phyloP scores from a whole-genome alignment of 129 eudicot species.

The Arctium lappa region DNA sequence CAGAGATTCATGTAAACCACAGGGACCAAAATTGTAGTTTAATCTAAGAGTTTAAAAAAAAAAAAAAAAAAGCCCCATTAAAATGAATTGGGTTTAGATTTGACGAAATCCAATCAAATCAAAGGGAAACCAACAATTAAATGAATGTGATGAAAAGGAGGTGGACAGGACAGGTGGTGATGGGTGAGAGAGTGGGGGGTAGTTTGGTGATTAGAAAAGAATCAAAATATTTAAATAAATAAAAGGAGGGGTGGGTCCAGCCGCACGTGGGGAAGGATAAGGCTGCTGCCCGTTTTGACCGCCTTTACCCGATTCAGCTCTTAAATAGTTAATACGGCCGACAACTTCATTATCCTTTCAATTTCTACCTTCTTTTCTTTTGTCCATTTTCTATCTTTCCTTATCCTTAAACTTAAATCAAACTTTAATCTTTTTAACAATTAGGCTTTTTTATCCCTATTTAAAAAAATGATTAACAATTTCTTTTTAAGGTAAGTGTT shows the following conservation, averaged over 20 bases:
- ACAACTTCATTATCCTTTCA: conserved; percentile 23
- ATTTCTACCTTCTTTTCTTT: conserved; percentile 2
- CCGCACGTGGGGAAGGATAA: conserved; percentile 41
- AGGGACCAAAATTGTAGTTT: background rate
- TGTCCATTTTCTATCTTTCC: background rate
- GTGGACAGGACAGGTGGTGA: conserved; percentile 7
- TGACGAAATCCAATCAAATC: background rate
- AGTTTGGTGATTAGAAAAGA: conserved; percentile 29
- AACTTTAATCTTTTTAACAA: too few species aligned
- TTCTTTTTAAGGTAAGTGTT: too few species aligned
- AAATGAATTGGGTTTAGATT: background rate
- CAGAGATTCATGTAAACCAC: background rate
- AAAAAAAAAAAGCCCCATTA: too few species aligned
- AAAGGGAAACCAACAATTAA: background rate
- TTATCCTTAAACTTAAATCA: too few species aligned
- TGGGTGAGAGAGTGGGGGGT: background rate
- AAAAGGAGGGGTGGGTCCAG: conserved; percentile 28
- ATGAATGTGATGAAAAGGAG: conserved; percentile 2
- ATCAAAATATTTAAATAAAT: conserved; percentile 3
- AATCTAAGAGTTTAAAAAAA: too few species aligned
- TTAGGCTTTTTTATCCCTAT: too few species aligned
- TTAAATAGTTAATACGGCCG: conserved; percentile 1
- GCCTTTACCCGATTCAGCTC: conserved; percentile 16
- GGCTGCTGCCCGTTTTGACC: conserved; percentile 33
- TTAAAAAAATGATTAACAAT: too few species aligned